These are phyloP conservation scores for Leishmania aethiopica DNA, from an alignment of 208 protist genomes.

Conservation along the genomic window DNA sequence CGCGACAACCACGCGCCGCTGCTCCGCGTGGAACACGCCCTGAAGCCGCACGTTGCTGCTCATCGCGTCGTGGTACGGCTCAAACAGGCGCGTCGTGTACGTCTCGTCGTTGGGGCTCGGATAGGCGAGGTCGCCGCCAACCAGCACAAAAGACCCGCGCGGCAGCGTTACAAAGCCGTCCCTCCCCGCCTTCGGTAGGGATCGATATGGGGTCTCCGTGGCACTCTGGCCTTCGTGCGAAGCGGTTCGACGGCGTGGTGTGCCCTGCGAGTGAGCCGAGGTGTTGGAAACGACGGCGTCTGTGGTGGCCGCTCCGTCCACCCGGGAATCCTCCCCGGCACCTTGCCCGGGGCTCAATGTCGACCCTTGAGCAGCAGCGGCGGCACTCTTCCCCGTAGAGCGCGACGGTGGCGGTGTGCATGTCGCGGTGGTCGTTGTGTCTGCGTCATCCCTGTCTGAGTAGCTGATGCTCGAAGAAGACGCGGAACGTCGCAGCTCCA, in stretches of 20 bases:
- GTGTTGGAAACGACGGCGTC: not conserved
- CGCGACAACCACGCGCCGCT: conserved; percentile 48
- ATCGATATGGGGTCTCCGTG: not conserved
- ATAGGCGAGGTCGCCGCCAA: conserved; percentile 88
- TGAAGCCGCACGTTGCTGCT: conserved; percentile 46
- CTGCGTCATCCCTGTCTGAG: not conserved
- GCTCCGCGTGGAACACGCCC: conserved; percentile 44
- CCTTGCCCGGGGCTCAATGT: not conserved
- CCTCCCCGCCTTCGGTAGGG: not conserved
- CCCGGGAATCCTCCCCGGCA: not conserved
- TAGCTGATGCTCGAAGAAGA: not conserved
- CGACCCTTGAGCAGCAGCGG: not conserved
- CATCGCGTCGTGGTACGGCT: conserved; percentile 72
- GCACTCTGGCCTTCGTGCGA: not conserved
- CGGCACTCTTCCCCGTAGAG: not conserved
- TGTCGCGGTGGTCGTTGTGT: not conserved
- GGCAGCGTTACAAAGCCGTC: conserved; percentile 40
- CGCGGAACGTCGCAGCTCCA: not conserved
- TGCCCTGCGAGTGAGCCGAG: not conserved
- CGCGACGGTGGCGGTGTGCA: too few relatives aligned
- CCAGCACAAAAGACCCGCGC: conserved; percentile 74
- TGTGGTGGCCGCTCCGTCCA: too few relatives aligned
- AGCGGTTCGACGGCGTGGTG: not conserved
- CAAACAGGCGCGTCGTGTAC: conserved; percentile 75
- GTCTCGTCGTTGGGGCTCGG: conserved; percentile 75